Evolutionary conservation across 208 protist species (phyloP).

Genomic region (Endotrypanum monterogeii): DNA sequence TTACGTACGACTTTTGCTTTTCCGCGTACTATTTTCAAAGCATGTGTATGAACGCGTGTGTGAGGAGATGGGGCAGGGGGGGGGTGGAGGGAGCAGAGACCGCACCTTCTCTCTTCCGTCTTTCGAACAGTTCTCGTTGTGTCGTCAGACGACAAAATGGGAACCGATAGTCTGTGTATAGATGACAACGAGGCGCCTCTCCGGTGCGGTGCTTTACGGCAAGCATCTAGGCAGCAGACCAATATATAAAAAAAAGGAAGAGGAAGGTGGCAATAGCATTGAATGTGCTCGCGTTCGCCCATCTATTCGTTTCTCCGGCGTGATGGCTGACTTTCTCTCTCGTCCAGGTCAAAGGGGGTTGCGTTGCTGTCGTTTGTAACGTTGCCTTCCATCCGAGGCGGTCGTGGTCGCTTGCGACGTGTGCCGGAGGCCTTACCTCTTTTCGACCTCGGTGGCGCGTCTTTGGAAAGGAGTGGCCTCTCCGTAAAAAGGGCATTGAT

Average conservation of each 20-base stretch:
- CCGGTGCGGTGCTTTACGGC: not conserved
- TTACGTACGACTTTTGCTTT: not conserved
- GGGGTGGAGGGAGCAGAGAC: not conserved
- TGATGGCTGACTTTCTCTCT: not conserved
- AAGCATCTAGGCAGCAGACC: not conserved
- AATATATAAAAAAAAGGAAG: not conserved
- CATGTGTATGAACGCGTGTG: too few species aligned
- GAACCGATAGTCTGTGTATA: not conserved
- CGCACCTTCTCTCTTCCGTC: not conserved
- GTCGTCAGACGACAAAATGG: not conserved
- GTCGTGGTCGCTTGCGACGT: constrained; percentile 23
- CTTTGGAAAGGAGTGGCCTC: constrained; percentile 6
- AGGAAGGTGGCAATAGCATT: not conserved
- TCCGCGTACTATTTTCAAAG: too few species aligned
- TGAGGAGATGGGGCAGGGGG: too few species aligned
- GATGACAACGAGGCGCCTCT: not conserved
- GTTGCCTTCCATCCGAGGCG: not conserved
- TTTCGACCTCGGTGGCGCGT: not conserved
- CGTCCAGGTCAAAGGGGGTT: not conserved
- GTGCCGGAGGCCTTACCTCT: not conserved
- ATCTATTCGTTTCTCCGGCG: constrained; percentile 11
- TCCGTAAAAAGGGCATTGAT: constrained; percentile 28
- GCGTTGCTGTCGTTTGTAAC: not conserved
- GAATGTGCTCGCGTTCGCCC: not conserved
- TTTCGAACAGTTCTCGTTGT: not conserved